These are phyloP conservation scores for Scedosporium boydii DNA, from an alignment of 2,329 filamentous ascomycete species.

Conservation along the genomic window DNA sequence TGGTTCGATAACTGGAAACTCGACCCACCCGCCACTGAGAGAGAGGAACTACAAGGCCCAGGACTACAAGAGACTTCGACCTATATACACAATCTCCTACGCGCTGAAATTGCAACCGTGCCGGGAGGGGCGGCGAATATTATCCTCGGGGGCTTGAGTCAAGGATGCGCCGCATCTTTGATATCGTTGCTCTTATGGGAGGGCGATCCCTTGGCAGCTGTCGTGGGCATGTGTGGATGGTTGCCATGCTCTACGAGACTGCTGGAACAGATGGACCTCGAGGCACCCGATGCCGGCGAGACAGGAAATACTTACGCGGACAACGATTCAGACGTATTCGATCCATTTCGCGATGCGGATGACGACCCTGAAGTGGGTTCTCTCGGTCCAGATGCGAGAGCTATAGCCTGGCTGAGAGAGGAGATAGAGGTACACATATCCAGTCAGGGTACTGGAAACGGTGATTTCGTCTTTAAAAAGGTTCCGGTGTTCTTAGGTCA, in stretches of 20 bases:
- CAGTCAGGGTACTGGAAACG: background rate
- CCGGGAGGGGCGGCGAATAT: conserved; percentile 25
- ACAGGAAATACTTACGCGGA: background rate
- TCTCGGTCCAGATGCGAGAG: background rate
- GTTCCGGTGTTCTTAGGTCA: conserved; percentile 35
- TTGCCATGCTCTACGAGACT: conserved; percentile 29
- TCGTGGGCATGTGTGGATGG: conserved; percentile 35
- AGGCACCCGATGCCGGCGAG: background rate
- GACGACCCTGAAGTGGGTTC: background rate
- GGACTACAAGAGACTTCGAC: conserved; percentile 27
- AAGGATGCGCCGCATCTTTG: conserved; percentile 40
- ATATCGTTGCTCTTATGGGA: conserved; percentile 33
- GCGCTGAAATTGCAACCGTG: conserved; percentile 24
- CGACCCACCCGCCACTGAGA: conserved; percentile 20
- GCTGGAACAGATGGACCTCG: conserved; percentile 11
- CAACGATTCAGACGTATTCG: background rate
- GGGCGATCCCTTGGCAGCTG: conserved; percentile 24
- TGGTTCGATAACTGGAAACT: conserved; percentile 27
- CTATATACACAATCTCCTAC: conserved; percentile 28
- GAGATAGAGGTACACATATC: background rate
- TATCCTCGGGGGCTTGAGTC: conserved; percentile 41
- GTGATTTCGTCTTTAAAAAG: background rate
- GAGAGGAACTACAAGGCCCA: conserved; percentile 10
- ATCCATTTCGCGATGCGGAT: no score
- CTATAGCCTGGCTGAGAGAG: background rate